Conservation (phyloP, 352 stramenopile species). For the Phytophthora pistaciae region DNA sequence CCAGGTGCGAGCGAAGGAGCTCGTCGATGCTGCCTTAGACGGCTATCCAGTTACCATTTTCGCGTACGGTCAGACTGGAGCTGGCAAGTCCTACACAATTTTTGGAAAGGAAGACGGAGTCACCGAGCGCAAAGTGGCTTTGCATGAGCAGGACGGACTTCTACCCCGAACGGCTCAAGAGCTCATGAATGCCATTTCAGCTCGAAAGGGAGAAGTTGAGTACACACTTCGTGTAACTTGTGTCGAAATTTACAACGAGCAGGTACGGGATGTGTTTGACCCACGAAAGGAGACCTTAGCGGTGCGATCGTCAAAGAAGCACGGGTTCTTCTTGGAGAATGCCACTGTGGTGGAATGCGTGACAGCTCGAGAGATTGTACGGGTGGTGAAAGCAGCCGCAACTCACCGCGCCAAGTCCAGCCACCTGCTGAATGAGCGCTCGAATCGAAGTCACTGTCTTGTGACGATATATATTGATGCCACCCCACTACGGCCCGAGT, state of each 20-base stretch:
- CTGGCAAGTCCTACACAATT: slow-evolving; percentile 81
- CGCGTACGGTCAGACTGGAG: slow-evolving; percentile 78
- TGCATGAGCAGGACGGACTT: slow-evolving; percentile 56
- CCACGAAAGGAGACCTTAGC: slow-evolving; percentile 62
- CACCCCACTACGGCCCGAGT: slow-evolving; percentile 33
- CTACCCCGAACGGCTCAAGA: slow-evolving; percentile 56
- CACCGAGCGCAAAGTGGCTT: slow-evolving; percentile 35
- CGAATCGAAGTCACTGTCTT: slow-evolving; percentile 81
- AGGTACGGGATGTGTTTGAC: slow-evolving; percentile 74
- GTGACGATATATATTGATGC: slow-evolving; percentile 86
- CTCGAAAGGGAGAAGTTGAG: slow-evolving; percentile 42
- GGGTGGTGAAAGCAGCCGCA: slow-evolving; percentile 67
- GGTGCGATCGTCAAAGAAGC: slow-evolving; percentile 67
- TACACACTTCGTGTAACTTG: slow-evolving; percentile 76
- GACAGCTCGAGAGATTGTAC: slow-evolving; percentile 66
- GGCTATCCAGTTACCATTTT: slow-evolving; percentile 82
- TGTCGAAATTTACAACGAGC: slow-evolving; percentile 85
- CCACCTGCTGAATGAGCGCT: slow-evolving; percentile 73
- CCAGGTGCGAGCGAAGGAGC: slow-evolving; percentile 44
- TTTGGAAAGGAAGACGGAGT: slow-evolving; percentile 67
- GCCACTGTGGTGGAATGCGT: slow-evolving; percentile 72
- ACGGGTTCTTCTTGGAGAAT: slow-evolving; percentile 80
- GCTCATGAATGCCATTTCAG: slow-evolving; percentile 64
- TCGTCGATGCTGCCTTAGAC: slow-evolving; percentile 63
- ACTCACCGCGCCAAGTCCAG: slow-evolving; percentile 74